Evolutionary conservation across 192 early-diverging fungal species (phyloP).

Genomic region (Coemansia pectinata): DNA sequence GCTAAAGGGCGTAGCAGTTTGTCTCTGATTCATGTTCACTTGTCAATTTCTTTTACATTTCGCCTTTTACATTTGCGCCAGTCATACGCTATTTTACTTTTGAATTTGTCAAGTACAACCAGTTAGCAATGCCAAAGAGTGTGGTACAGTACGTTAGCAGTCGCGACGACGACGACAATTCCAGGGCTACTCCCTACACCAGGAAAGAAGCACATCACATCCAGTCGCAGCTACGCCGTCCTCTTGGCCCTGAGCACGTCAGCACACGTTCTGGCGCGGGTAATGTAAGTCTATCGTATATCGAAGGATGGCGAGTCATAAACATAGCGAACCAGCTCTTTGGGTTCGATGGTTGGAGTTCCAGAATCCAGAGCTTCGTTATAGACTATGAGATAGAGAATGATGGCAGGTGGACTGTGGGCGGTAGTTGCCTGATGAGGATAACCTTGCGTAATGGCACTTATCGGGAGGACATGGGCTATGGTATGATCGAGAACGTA

Average conservation of each 20-base stretch:
- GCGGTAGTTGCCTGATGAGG: conserved; percentile 74
- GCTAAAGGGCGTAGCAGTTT: neutral
- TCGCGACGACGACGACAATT: neutral
- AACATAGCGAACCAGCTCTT: conserved; percentile 91
- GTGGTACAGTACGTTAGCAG: neutral
- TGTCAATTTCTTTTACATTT: neutral
- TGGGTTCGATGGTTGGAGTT: conserved; percentile 94
- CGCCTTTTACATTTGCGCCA: neutral
- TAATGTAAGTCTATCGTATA: conserved; percentile 66
- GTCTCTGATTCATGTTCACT: neutral
- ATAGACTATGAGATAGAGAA: conserved; percentile 71
- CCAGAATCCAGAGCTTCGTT: conserved; percentile 65
- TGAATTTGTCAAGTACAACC: neutral
- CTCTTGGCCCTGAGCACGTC: conserved; percentile 71
- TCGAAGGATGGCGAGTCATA: conserved; percentile 83
- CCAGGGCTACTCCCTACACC: conserved; percentile 11
- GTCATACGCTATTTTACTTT: neutral
- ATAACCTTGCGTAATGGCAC: conserved; percentile 89
- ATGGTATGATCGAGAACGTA: conserved; percentile 75
- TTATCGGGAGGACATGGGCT: conserved; percentile 88
- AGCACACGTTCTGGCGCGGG: conserved; percentile 70
- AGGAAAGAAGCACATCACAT: conserved; percentile 18
- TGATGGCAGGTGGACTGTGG: conserved; percentile 61
- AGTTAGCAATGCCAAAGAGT: neutral
- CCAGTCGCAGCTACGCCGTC: conserved; percentile 53